Conservation (phyloP, 139 green algal species). For the Axilococcus clingmanii region DNA sequence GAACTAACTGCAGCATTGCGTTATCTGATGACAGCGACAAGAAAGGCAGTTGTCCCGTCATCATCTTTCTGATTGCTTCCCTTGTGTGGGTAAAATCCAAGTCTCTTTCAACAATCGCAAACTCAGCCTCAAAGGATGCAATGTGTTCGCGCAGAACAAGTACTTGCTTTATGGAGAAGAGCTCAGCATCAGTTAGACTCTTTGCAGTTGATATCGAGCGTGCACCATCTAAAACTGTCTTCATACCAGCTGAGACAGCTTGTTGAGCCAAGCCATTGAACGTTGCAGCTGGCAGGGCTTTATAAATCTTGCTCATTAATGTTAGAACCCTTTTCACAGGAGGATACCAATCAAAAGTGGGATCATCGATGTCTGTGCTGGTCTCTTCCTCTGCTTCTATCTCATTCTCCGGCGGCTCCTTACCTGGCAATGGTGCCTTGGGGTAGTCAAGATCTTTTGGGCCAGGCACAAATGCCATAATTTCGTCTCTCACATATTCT, state of each 20-base stretch:
- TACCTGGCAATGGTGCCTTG: constrained; percentile 40
- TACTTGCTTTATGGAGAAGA: constrained; percentile 91
- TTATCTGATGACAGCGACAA: constrained; percentile 68
- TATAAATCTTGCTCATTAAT: constrained; percentile 85
- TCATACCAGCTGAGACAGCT: constrained; percentile 64
- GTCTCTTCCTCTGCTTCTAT: too few relatives aligned
- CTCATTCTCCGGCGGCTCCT: background rate
- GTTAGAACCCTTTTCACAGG: constrained; percentile 68
- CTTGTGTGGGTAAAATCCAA: constrained; percentile 90
- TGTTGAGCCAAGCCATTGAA: constrained; percentile 88
- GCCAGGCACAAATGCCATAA: constrained; percentile 51
- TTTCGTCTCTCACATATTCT: constrained; percentile 75
- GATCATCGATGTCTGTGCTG: too few relatives aligned
- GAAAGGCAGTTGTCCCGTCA: constrained; percentile 66
- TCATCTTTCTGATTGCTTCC: constrained; percentile 71
- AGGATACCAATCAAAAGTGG: constrained; percentile 59
- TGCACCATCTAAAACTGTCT: constrained; percentile 60
- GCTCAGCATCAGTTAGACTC: too few relatives aligned
- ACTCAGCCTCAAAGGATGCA: constrained; percentile 77
- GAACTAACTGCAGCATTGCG: constrained; percentile 72
- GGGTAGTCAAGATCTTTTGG: constrained; percentile 79
- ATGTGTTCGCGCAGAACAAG: constrained; percentile 91
- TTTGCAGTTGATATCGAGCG: too few relatives aligned
- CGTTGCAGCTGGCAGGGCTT: constrained; percentile 58
- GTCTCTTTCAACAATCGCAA: constrained; percentile 67